These are phyloP conservation scores for Phytophthora tentaculata DNA, from an alignment of 352 stramenopile species.

Conservation along the genomic window DNA sequence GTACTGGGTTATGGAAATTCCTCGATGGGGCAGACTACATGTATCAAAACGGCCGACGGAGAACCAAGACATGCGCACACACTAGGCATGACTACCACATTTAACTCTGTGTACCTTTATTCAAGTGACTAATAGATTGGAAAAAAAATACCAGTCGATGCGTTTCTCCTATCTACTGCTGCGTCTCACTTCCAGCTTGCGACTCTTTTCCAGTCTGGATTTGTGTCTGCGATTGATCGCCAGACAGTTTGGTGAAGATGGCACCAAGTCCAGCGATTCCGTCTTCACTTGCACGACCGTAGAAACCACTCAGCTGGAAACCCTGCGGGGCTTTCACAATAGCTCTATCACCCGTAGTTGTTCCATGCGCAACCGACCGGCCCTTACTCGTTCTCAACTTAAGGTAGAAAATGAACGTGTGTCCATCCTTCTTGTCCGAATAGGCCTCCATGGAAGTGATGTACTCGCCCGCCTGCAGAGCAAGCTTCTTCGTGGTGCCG, in stretches of 20 bases:
- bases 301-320: constrained; percentile 58
- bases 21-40: no score
- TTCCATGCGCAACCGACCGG: constrained; percentile 33
- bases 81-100: no score
- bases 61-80: no score
- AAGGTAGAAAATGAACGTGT: constrained; percentile 54
- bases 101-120: neutral
- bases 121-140: neutral
- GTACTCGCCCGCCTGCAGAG: constrained; percentile 47
- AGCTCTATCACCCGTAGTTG: constrained; percentile 37
- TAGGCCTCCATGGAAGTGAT: constrained; percentile 53
- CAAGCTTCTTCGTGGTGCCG: constrained; percentile 39
- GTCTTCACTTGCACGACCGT: constrained; percentile 46
- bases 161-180: constrained; percentile 4
- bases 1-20: no score
- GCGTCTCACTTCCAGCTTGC: constrained; percentile 8
- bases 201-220: constrained; percentile 9
- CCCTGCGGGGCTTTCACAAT: constrained; percentile 45
- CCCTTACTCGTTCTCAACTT: constrained; percentile 43
- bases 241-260: constrained; percentile 25
- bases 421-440: constrained; percentile 40
- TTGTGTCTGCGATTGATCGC: constrained; percentile 18
- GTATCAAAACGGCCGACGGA: no score
- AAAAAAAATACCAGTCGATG: no score
- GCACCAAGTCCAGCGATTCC: constrained; percentile 44